Base-by-base conservation (phyloP, 768 basidiomycete species). In the Hypsizygus marmoreus region DNA sequence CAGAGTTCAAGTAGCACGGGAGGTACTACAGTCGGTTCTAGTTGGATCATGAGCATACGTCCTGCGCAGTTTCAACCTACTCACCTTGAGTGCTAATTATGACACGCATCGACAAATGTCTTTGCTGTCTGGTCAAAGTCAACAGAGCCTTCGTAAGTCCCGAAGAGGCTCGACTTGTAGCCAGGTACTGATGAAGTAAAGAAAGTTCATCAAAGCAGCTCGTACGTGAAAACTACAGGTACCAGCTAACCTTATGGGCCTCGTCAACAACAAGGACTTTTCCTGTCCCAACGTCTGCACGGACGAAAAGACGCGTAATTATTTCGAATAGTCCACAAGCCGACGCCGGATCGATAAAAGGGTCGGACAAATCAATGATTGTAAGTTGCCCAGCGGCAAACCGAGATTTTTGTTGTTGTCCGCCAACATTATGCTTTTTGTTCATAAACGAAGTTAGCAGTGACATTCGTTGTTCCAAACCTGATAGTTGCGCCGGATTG, bases 11-110 rank as follows among this genome's bases (percentile, higher is more conserved):
- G 66, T 2, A 89, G 63, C 0, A 82, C 79, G 0, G 84, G 73
- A 3, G 86, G 86, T 1, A 88, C 77, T 4, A 87, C 80, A 0
- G 85, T 88, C 0, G 88, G 88, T 49, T 89, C 84, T 88, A n/a
- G n/a, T n/a, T n/a, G n/a, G n/a, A n/a, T n/a, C n/a, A n/a, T n/a
- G n/a, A n/a, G n/a, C n/a, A n/a, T n/a, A n/a, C n/a, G n/a, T n/a
- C n/a, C n/a, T n/a, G n/a, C n/a, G n/a, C n/a, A n/a, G n/a, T n/a
- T n/a, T n/a, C n/a, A n/a, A n/a, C n/a, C n/a, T 30, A 36, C 62
- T 53, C 49, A 76, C 83, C 87, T 73, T 89, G 88, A 0, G 87
- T 89, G 55, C 82, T 84, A 45, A 89, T 83, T 14, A 89, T 71
- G 12, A 89, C 73, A 6, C 87, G 74, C 81, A 86, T 86, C 0